These are phyloP conservation scores for Globisporangium middletonii DNA, from an alignment of 352 stramenopile species.

Conservation along the genomic window DNA sequence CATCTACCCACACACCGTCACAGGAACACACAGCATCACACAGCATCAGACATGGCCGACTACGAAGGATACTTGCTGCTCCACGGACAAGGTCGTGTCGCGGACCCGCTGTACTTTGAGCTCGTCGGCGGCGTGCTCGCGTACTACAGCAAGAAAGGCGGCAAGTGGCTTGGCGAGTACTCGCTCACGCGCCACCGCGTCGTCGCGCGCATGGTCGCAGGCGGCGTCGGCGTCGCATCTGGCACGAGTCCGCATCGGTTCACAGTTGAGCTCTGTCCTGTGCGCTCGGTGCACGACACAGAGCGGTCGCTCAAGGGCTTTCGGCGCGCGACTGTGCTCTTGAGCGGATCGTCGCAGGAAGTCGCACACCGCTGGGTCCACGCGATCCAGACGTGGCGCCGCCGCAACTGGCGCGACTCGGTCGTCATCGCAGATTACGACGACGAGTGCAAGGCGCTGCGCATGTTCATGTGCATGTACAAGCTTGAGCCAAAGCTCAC, in stretches of 20 bases:
- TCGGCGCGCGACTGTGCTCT: conserved; percentile 39
- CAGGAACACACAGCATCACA: background rate
- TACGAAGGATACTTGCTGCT: conserved; percentile 79
- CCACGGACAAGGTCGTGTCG: conserved; percentile 30
- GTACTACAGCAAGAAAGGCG: conserved; percentile 72
- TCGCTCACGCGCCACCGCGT: conserved; percentile 72
- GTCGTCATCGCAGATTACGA: conserved; percentile 51
- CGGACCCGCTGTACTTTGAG: conserved; percentile 75
- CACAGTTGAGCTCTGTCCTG: conserved; percentile 58
- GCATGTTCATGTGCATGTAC: conserved; percentile 65
- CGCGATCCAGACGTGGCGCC: conserved; percentile 67
- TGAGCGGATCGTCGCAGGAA: conserved; percentile 47
- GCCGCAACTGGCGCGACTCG: conserved; percentile 71
- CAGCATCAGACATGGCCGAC: conserved; percentile 45
- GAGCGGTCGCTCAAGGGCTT: conserved; percentile 66
- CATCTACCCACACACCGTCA: background rate
- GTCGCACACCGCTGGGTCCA: conserved; percentile 54
- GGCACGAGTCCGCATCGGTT: conserved; percentile 52
- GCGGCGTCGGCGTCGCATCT: conserved; percentile 8
- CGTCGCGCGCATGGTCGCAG: conserved; percentile 33
- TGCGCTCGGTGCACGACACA: conserved; percentile 71
- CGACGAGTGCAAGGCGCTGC: conserved; percentile 59
- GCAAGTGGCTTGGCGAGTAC: conserved; percentile 63
- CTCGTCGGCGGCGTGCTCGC: conserved; percentile 60
- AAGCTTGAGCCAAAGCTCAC: conserved; percentile 57